These are phyloP conservation scores for Cymodocea nodosa DNA, from an alignment of 116 monocot genomes.

Conservation along the genomic window DNA sequence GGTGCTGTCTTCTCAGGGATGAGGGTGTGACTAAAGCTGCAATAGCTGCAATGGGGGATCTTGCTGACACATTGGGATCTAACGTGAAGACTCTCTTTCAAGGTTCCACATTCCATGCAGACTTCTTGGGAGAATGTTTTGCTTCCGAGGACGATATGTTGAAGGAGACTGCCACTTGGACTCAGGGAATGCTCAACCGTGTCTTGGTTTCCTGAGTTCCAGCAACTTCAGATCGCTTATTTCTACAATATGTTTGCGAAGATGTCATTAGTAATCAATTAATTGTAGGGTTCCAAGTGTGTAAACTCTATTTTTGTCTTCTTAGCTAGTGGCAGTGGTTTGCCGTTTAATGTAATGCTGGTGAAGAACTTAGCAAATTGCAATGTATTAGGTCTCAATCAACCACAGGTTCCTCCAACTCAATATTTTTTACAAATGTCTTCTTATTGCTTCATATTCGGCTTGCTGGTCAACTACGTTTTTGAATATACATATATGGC, in stretches of 20 bases:
- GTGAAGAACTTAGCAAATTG: neutral
- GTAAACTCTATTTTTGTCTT: conserved; percentile 1
- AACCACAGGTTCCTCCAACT: neutral
- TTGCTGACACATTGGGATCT: conserved; percentile 67
- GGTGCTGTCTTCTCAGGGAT: conserved; percentile 29
- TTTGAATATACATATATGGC: too few species aligned
- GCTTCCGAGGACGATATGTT: conserved; percentile 67
- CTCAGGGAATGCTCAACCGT: conserved; percentile 53
- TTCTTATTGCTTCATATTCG: too few species aligned
- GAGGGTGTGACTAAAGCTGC: conserved; percentile 78
- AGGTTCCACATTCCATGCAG: conserved; percentile 43
- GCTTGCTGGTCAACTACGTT: too few species aligned
- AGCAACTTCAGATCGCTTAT: neutral
- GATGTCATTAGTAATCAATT: neutral
- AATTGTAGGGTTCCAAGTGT: neutral
- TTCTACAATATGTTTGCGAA: conserved; percentile 1
- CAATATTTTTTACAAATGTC: too few species aligned
- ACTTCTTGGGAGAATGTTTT: conserved; percentile 70
- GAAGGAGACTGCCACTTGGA: conserved; percentile 81
- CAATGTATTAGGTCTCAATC: neutral
- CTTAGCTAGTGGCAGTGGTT: neutral
- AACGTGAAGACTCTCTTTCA: conserved; percentile 50
- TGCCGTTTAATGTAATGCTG: neutral
- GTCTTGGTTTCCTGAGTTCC: conserved; percentile 17
- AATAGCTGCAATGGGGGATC: conserved; percentile 71